Percentiles rank a stretch among this genome's conserved stretches.
Evolutionary conservation across 192 early-diverging fungal species (phyloP).

Genomic region (Gaertneriomyces semiglobifer): DNA sequence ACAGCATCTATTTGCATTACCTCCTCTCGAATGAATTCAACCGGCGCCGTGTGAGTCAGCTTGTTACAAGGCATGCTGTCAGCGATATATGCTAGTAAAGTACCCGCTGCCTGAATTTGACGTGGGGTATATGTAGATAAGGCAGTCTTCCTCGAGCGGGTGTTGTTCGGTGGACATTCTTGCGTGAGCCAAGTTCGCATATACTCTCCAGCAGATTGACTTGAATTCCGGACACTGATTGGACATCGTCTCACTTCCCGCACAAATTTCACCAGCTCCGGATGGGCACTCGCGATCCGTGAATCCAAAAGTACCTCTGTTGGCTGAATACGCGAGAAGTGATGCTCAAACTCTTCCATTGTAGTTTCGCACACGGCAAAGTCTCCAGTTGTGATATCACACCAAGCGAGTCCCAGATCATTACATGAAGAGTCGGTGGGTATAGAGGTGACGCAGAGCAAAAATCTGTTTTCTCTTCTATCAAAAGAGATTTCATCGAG

Average conservation of each 20-base stretch:
- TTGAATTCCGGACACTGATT: not conserved
- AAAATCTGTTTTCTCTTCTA: slow-evolving; percentile 64
- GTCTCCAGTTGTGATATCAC: slow-evolving; percentile 88
- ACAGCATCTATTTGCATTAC: slow-evolving; percentile 77
- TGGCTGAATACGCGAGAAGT: slow-evolving; percentile 80
- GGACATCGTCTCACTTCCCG: not conserved
- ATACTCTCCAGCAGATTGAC: not conserved
- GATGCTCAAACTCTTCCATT: slow-evolving; percentile 49
- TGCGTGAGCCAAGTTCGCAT: too few species aligned
- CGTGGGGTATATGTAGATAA: not conserved
- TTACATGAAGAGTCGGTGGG: slow-evolving; percentile 23
- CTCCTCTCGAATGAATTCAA: slow-evolving; percentile 48
- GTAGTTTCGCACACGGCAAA: slow-evolving; percentile 66
- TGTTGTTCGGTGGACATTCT: too few species aligned
- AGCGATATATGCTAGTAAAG: slow-evolving; percentile 68
- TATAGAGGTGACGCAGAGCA: slow-evolving; percentile 55
- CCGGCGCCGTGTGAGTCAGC: slow-evolving; percentile 63
- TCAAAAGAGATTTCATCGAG: slow-evolving; percentile 45
- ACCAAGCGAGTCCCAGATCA: slow-evolving; percentile 75
- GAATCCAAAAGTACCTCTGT: slow-evolving; percentile 70
- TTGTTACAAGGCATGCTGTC: slow-evolving; percentile 65
- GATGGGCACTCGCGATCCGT: not conserved
- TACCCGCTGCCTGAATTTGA: slow-evolving; percentile 47
- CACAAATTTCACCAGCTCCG: slow-evolving; percentile 5
- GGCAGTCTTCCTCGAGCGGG: not conserved